A percentile compares a stretch with the other conserved stretches of the same genome.
Evolutionary conservation across 202 grass and related monocot genomes (phyloP).

Genomic region (Hordeum pubiflorum): DNA sequence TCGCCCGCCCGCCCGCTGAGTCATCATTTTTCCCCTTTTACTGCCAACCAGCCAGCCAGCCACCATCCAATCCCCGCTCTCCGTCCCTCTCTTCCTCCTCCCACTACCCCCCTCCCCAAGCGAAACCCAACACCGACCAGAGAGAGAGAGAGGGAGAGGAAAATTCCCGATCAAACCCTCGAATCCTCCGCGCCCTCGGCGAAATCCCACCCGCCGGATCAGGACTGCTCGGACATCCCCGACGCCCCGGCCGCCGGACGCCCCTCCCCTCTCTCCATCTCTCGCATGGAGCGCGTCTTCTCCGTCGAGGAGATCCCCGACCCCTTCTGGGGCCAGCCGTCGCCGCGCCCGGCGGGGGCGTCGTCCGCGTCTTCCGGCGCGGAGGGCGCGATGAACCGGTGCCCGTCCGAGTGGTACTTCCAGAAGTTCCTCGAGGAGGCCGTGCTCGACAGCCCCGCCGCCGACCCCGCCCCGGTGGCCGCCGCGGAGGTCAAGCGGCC

Average conservation of each 20-base stretch:
- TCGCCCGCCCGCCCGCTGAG: background rate
- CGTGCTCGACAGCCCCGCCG: slow-evolving; percentile 37
- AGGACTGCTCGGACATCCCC: no score
- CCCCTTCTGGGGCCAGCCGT: slow-evolving; percentile 48
- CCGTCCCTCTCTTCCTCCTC: background rate
- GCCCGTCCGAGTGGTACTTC: slow-evolving; percentile 78
- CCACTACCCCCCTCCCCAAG: background rate
- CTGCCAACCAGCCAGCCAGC: background rate
- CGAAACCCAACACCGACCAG: background rate
- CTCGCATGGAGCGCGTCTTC: slow-evolving; percentile 66
- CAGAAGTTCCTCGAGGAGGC: slow-evolving; percentile 92
- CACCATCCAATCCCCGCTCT: background rate
- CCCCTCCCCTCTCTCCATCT: no score
- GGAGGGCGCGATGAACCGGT: slow-evolving; percentile 47
- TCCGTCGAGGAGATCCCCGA: slow-evolving; percentile 77
- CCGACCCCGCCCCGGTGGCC: background rate
- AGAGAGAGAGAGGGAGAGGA: background rate
- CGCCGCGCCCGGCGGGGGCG: background rate
- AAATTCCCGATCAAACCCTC: slow-evolving; percentile 19
- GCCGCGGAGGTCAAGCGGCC: slow-evolving; percentile 23
- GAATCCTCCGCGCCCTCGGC: background rate
- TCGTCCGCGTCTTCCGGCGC: no score
- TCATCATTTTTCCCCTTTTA: background rate
- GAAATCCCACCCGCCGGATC: background rate
- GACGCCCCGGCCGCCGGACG: no score